Conservation (phyloP, 352 stramenopile species). For the Globisporangium spiculum region DNA sequence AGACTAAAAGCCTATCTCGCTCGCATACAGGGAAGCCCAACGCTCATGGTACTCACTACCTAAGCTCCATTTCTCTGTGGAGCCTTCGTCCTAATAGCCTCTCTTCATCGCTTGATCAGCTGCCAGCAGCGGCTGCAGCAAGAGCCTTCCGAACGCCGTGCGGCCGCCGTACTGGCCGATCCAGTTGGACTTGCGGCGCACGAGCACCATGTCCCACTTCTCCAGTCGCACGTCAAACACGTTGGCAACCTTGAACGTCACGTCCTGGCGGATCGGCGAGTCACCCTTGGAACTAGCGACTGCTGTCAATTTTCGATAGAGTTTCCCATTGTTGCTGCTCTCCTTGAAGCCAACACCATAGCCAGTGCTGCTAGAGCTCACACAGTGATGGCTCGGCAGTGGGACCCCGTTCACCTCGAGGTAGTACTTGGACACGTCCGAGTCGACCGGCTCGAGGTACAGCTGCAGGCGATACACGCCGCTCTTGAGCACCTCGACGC, state of each 20-base stretch:
- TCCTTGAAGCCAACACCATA: background rate
- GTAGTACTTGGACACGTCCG: slow-evolving; percentile 11
- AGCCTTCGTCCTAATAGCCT: too few species aligned
- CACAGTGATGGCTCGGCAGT: background rate
- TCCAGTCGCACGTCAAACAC: slow-evolving; percentile 9
- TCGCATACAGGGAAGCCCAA: too few species aligned
- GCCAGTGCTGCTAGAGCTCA: background rate
- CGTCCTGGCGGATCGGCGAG: background rate
- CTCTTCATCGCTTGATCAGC: background rate
- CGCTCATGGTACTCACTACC: too few species aligned
- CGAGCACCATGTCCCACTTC: slow-evolving; percentile 14
- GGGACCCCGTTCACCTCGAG: slow-evolving; percentile 7
- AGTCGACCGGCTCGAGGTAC: slow-evolving; percentile 5
- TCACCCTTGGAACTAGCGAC: background rate
- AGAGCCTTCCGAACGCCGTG: slow-evolving; percentile 5
- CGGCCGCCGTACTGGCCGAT: slow-evolving; percentile 8
- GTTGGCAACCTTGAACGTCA: background rate
- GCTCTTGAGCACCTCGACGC: slow-evolving; percentile 12
- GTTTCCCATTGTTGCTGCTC: background rate
- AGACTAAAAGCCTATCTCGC: too few species aligned
- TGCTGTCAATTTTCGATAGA: background rate
- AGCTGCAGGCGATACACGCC: slow-evolving; percentile 12
- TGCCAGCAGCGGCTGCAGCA: slow-evolving; percentile 3
- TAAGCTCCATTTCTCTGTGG: too few species aligned
- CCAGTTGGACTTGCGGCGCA: slow-evolving; percentile 10